A percentile compares a stretch with the other conserved stretches of the same genome.
Conservation (phyloP, 2,329 filamentous ascomycete species). For the Xylariales sp. region DNA sequence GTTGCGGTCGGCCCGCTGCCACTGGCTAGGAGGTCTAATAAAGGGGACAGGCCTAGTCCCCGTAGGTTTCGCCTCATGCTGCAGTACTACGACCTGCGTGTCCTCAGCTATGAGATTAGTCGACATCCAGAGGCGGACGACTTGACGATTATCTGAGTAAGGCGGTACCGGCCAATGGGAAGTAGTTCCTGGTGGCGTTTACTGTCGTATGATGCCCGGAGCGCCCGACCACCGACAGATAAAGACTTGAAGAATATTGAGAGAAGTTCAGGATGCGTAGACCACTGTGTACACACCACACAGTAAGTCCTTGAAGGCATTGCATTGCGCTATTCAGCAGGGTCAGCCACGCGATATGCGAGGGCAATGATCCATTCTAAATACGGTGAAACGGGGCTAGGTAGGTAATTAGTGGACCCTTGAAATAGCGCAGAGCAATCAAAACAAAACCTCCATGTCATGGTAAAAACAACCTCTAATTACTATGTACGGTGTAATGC, state of each 20-base stretch:
- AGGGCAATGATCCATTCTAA: too few relatives aligned
- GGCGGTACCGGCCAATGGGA: too few relatives aligned
- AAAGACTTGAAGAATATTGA: not conserved
- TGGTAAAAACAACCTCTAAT: too few relatives aligned
- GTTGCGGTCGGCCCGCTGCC: conserved; percentile 64
- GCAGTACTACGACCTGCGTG: conserved; percentile 65
- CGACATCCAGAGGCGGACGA: conserved; percentile 31
- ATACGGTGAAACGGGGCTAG: too few relatives aligned
- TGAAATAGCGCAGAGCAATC: too few relatives aligned
- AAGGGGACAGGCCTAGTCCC: conserved; percentile 26
- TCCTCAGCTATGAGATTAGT: conserved; percentile 65
- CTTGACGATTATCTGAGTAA: conserved; percentile 20
- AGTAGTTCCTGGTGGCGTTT: not conserved
- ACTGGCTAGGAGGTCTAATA: conserved; percentile 27
- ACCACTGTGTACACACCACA: too few relatives aligned
- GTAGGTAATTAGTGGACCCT: too few relatives aligned
- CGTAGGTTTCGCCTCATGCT: conserved; percentile 52
- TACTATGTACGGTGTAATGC: too few relatives aligned
- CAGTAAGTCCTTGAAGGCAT: too few relatives aligned
- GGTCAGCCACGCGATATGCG: too few relatives aligned
- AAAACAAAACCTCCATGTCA: too few relatives aligned
- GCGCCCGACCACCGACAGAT: not conserved
- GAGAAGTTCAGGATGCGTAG: not conserved
- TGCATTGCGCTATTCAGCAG: too few relatives aligned
- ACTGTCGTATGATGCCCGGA: not conserved